A percentile compares a stretch with the other conserved stretches of the same genome.
phyloP scores from a whole-genome alignment of 2,329 filamentous ascomycete species.

The Talaromyces rugulosus region DNA sequence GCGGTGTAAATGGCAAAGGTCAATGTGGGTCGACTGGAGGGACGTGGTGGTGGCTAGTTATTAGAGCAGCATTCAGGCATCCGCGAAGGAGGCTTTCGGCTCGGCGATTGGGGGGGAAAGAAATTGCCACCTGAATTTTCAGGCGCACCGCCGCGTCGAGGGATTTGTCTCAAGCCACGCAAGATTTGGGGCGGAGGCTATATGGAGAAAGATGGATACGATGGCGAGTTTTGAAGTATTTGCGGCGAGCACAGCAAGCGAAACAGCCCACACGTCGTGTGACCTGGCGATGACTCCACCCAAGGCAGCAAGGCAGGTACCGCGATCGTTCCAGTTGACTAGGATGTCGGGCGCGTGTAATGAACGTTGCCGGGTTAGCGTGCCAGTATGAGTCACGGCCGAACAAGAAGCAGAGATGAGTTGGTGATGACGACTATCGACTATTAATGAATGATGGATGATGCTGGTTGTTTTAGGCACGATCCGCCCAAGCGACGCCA shows the following conservation, averaged over 20 bases:
- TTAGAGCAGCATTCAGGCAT: constrained; percentile 12
- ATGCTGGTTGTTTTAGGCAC: constrained; percentile 9
- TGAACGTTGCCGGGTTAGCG: not conserved
- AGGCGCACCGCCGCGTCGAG: constrained; percentile 7
- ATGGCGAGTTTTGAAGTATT: not conserved
- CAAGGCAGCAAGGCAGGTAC: not conserved
- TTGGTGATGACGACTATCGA: not conserved
- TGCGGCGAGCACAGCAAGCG: not conserved
- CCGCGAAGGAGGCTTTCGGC: constrained; percentile 8
- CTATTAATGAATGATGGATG: not conserved
- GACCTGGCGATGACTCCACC: constrained; percentile 11
- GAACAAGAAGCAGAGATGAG: not conserved
- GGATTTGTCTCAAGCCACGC: constrained; percentile 1
- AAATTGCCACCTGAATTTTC: constrained; percentile 14
- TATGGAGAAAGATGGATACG: not conserved
- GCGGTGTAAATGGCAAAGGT: not conserved
- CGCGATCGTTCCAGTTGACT: not conserved
- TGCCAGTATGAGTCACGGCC: constrained; percentile 6
- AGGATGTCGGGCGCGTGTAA: not conserved
- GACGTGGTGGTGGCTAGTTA: constrained; percentile 7
- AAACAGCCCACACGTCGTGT: constrained; percentile 11
- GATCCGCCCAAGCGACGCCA: constrained; percentile 8
- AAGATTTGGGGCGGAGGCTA: not conserved
- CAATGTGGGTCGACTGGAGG: not conserved
- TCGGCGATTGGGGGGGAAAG: not conserved